Conservation (phyloP, 108 stramenopile genomes). For the Skeletonema tropicum region DNA sequence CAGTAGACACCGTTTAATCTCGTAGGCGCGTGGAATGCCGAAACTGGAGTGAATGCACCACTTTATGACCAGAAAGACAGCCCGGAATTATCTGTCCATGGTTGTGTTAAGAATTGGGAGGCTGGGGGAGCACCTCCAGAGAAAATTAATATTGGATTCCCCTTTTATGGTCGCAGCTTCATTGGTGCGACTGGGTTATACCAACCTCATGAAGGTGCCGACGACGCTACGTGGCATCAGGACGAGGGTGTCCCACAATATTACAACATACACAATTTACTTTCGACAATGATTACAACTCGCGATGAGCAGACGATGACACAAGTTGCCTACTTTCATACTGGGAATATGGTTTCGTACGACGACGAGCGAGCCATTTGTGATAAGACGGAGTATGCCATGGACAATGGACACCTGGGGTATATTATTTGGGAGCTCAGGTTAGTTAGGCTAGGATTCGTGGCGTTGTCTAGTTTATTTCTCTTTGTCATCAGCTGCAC, state of each 20-base stretch:
- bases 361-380: constrained; percentile 34
- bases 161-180: constrained; percentile 33
- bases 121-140: constrained; percentile 8
- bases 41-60: constrained; percentile 39
- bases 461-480: too few species aligned
- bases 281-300: neutral
- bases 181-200: constrained; percentile 22
- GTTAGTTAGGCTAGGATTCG: neutral
- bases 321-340: constrained; percentile 21
- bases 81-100: constrained; percentile 28
- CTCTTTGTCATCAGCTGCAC: too few species aligned
- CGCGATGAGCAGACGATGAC: constrained; percentile 37
- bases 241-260: constrained; percentile 40
- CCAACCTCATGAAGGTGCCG: constrained; percentile 9
- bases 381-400: constrained; percentile 41
- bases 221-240: constrained; percentile 14
- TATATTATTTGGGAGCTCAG: constrained; percentile 39
- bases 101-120: constrained; percentile 38
- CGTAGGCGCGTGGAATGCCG: constrained; percentile 20
- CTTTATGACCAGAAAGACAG: constrained; percentile 32
- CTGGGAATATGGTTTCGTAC: constrained; percentile 24
- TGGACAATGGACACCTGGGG: constrained; percentile 21
- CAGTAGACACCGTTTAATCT: too few species aligned
- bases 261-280: constrained; percentile 23
- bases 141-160: constrained; percentile 31